Conservation (phyloP, 208 protist species). For the Trypanosoma brucei region DNA sequence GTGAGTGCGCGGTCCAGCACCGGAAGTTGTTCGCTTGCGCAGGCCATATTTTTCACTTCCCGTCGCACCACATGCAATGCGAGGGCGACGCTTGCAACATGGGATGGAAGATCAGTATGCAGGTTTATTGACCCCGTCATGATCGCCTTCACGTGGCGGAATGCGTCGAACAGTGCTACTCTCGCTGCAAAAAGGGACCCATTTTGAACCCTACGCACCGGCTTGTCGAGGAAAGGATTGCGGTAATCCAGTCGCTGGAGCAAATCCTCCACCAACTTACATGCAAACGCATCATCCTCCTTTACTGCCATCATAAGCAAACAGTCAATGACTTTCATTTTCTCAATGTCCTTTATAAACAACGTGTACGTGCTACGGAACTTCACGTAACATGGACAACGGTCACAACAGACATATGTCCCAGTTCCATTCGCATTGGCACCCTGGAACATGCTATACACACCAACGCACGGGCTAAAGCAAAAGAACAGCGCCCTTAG, state of each 20-base stretch:
- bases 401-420: conserved; percentile 69
- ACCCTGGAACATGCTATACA: conserved; percentile 30
- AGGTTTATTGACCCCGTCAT: conserved; percentile 24
- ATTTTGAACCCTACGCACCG: conserved; percentile 59
- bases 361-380: conserved; percentile 50
- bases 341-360: conserved; percentile 71
- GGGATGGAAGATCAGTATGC: conserved; percentile 9
- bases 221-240: conserved; percentile 47
- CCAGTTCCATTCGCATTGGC: conserved; percentile 33
- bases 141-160: conserved; percentile 31
- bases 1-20: conserved; percentile 39
- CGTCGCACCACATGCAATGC: conserved; percentile 53
- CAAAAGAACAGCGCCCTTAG: conserved; percentile 68
- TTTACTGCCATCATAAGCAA: conserved; percentile 68
- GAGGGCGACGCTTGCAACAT: conserved; percentile 41
- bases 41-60: conserved; percentile 43
- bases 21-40: conserved; percentile 37
- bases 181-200: conserved; percentile 61
- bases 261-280: conserved; percentile 44
- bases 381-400: conserved; percentile 56
- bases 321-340: conserved; percentile 75
- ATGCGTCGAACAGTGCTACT: conserved; percentile 53
- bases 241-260: conserved; percentile 52
- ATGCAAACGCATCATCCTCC: conserved; percentile 38
- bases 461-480: conserved; percentile 27